Evolutionary conservation across 225 moss, liverwort and hornwort genomes (phyloP).

Genomic region (Straminergon stramineum): DNA sequence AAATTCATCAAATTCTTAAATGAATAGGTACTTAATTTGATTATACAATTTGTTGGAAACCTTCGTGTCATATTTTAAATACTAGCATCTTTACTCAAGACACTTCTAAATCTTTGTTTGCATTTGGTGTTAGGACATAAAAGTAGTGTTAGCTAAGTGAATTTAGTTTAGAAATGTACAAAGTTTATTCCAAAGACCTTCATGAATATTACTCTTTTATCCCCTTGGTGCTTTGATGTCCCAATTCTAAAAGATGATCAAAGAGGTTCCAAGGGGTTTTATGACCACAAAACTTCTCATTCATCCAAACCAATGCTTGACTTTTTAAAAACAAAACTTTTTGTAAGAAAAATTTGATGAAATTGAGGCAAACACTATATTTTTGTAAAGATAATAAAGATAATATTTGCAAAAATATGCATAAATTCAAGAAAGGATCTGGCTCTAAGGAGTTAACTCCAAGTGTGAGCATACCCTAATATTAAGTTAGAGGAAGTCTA

Average conservation of each 20-base stretch:
- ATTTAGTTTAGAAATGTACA: not conserved
- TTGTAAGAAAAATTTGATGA: not conserved
- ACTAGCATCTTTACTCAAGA: accelerated
- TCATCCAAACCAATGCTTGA: not conserved
- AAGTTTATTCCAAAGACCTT: not conserved
- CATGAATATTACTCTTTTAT: not conserved
- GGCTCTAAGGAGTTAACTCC: not conserved
- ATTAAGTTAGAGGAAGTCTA: too few species aligned
- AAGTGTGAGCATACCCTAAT: not conserved
- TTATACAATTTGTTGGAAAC: not conserved
- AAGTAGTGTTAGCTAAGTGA: too few species aligned
- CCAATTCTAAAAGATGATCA: not conserved
- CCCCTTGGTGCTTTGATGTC: accelerated
- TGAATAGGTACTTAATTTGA: not conserved
- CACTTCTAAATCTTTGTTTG: not conserved
- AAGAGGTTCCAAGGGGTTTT: accelerated
- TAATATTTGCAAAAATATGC: not conserved
- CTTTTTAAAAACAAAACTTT: not conserved
- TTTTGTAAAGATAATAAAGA: not conserved
- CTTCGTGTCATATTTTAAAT: not conserved
- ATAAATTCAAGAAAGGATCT: not conserved
- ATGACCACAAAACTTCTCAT: not conserved
- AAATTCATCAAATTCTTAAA: not conserved
- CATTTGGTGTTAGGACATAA: not conserved
- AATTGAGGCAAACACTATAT: not conserved